Evolutionary conservation across 2,329 filamentous ascomycete species (phyloP), one percentile per base, ranked within the genome.

Genomic region (Sporothrix globosa): DNA sequence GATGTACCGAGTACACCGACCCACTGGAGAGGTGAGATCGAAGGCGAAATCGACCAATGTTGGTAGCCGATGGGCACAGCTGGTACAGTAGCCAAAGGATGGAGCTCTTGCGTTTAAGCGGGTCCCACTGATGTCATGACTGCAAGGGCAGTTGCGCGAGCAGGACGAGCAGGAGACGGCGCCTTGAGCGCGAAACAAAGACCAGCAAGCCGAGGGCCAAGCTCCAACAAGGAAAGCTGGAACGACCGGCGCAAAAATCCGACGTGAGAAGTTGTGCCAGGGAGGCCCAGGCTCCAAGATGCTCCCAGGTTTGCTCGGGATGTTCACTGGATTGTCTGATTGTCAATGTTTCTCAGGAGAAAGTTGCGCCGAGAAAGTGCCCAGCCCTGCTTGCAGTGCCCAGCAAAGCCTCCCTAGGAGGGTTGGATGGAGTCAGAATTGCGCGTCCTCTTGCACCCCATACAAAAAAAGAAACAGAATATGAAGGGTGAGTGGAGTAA

Each of bases 101-200:
- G 41, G 14, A 19, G 11, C 10, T 41, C 30, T 68, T 68, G 52
- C 52, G 30, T 68, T n/a, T 58, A 58, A 68, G 66, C 66, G 66
- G 53, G 53, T n/a, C 50, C 10, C 30, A n/a, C 48, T 67, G 65
- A 67, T 67, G 65, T 67, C 65, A 67, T 66, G 17, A 27, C 53
- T 24, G 50, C 10, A 66, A 53, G 41, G 46, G 63, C 21, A 3
- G 17, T 63, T 46, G 58, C 58, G 56, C 34, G 19, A 41, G 34
- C 9, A 56, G 30, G 39, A 19, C 46, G 58, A 46, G 34, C 19
- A 27, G 44, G 24, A 52, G 46, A 39, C 46, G 34, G 34, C 34
- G 34, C 34, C 34, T 34, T 34, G 34, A 34, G 34, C 34, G 34
- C 34, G 34, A 34, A 34, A 7, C 34, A 34, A 34, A 52, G 46